These are phyloP conservation scores for Botryosphaeria dothidea DNA, from an alignment of 2,329 filamentous ascomycete species.

Conservation along the genomic window DNA sequence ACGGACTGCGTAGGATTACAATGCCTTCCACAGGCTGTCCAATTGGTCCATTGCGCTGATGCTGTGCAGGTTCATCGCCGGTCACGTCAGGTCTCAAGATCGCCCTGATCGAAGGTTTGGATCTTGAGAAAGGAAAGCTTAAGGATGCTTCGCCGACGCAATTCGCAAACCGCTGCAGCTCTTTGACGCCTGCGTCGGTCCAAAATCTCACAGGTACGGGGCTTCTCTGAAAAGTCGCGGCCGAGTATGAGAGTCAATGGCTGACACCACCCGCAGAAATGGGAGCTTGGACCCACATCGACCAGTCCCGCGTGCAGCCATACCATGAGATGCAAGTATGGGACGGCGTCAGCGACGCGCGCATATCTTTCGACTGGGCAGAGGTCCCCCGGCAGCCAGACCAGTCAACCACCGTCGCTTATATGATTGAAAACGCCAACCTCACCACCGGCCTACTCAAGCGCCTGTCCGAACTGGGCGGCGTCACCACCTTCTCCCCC, in stretches of 20 bases:
- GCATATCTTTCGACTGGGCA: slow-evolving; percentile 84
- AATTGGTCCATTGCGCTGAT: slow-evolving; percentile 22
- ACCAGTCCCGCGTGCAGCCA: slow-evolving; percentile 72
- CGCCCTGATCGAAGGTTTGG: slow-evolving; percentile 87
- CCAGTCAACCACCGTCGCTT: slow-evolving; percentile 69
- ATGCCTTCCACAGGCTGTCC: neutral
- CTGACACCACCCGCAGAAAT: slow-evolving; percentile 53
- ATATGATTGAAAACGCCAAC: slow-evolving; percentile 96
- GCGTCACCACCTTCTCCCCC: slow-evolving; percentile 70
- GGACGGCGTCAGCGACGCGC: slow-evolving; percentile 87
- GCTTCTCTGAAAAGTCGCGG: neutral
- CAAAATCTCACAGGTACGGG: slow-evolving; percentile 65
- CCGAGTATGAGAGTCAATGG: neutral
- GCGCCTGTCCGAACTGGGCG: slow-evolving; percentile 68
- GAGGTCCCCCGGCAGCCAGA: slow-evolving; percentile 46
- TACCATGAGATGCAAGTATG: slow-evolving; percentile 98
- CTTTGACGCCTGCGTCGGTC: slow-evolving; percentile 86
- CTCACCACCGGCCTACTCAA: slow-evolving; percentile 75
- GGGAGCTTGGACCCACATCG: slow-evolving; percentile 80
- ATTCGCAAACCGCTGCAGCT: slow-evolving; percentile 95
- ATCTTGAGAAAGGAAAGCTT: slow-evolving; percentile 67
- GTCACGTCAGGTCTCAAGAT: slow-evolving; percentile 76
- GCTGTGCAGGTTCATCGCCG: slow-evolving; percentile 68
- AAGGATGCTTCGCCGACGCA: slow-evolving; percentile 62
- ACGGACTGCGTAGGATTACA: slow-evolving; percentile 38